These are phyloP conservation scores for Phoma herbarum DNA, from an alignment of 2,329 filamentous ascomycete genomes.

Conservation along the genomic window DNA sequence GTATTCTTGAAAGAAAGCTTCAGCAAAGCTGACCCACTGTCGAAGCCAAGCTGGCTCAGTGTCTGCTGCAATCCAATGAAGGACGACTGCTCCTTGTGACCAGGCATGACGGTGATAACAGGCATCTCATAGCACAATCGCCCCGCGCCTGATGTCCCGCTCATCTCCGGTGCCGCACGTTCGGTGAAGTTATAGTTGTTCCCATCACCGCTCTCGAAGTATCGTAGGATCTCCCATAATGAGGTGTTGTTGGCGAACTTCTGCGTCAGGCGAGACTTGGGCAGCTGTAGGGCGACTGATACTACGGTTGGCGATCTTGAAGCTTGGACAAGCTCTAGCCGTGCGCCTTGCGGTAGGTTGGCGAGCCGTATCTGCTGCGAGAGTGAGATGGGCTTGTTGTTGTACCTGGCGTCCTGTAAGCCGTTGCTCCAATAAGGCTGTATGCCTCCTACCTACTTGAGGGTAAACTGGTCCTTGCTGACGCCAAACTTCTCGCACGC, in stretches of 20 bases:
- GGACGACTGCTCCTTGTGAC: slow-evolving; percentile 71
- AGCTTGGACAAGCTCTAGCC: slow-evolving; percentile 87
- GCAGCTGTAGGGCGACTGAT: slow-evolving; percentile 87
- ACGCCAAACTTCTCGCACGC: slow-evolving; percentile 85
- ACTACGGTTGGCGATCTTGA: slow-evolving; percentile 87
- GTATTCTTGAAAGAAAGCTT: slow-evolving; percentile 79
- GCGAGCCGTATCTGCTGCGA: slow-evolving; percentile 84
- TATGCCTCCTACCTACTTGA: slow-evolving; percentile 70
- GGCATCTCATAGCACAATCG: slow-evolving; percentile 89
- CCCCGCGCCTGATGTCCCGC: slow-evolving; percentile 66
- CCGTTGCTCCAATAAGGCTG: not conserved
- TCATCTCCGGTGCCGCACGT: slow-evolving; percentile 74
- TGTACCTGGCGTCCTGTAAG: slow-evolving; percentile 52
- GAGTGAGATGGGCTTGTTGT: slow-evolving; percentile 85
- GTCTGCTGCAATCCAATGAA: slow-evolving; percentile 90
- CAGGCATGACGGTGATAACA: slow-evolving; percentile 80
- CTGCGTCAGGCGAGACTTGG: slow-evolving; percentile 76
- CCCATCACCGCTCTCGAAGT: slow-evolving; percentile 74
- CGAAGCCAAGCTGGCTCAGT: slow-evolving; percentile 84
- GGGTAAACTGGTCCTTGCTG: slow-evolving; percentile 74
- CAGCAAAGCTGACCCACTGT: slow-evolving; percentile 81
- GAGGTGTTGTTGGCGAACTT: slow-evolving; percentile 90
- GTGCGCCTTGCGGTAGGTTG: slow-evolving; percentile 83
- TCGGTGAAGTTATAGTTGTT: slow-evolving; percentile 79
- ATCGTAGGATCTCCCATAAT: slow-evolving; percentile 87